These are phyloP conservation scores for Kodamaea hsintzibuensis DNA, from an alignment of 805 yeast species.

Conservation along the genomic window DNA sequence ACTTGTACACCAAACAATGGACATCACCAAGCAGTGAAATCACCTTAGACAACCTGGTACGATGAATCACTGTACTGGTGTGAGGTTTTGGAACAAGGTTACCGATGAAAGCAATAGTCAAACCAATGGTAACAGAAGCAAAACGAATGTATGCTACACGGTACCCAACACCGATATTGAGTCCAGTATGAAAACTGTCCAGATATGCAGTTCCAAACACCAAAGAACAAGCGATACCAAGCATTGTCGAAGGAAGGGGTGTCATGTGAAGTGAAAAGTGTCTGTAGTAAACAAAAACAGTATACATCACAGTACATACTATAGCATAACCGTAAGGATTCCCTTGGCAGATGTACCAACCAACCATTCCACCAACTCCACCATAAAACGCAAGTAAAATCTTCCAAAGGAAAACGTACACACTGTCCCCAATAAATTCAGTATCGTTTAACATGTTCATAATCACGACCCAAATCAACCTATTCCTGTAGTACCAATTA, in stretches of 20 bases:
- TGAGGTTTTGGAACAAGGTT: constrained; percentile 31
- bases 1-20: constrained; percentile 29
- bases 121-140: constrained; percentile 30
- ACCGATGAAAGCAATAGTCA: constrained; percentile 31
- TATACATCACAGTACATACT: constrained; percentile 27
- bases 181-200: constrained; percentile 20
- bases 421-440: constrained; percentile 32
- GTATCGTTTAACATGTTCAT: constrained; percentile 32
- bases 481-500: constrained; percentile 25
- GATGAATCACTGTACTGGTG: constrained; percentile 27
- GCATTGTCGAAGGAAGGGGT: constrained; percentile 28
- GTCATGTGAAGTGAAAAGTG: constrained; percentile 32
- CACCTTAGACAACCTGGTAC: constrained; percentile 22
- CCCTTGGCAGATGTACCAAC: constrained; percentile 38
- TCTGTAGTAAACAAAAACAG: constrained; percentile 25
- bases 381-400: constrained; percentile 30
- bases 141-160: constrained; percentile 28
- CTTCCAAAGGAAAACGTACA: constrained; percentile 25
- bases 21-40: constrained; percentile 27
- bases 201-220: constrained; percentile 37
- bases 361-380: constrained; percentile 28
- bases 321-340: constrained; percentile 33
- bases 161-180: constrained; percentile 30
- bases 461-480: constrained; percentile 33
- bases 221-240: constrained; percentile 27